A percentile compares a stretch with the other conserved stretches of the same genome.
Conservation (phyloP, 306 rosid species). For the Prunus armeniaca region DNA sequence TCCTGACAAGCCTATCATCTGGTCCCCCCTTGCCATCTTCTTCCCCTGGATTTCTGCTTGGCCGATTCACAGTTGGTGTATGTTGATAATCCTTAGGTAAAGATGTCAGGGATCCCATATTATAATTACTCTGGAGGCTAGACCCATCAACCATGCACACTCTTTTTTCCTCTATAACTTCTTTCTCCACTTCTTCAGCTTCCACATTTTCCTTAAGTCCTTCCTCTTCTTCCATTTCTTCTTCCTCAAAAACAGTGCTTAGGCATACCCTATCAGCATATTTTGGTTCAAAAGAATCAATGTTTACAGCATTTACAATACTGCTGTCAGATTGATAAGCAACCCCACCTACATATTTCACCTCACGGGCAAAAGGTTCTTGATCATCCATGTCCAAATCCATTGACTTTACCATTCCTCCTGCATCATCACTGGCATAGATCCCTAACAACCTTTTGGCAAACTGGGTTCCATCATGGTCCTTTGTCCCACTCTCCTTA, state of each 20-base stretch:
- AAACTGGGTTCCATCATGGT: conserved; percentile 62
- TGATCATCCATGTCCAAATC: conserved; percentile 97
- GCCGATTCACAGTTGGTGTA: conserved; percentile 21
- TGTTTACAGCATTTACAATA: conserved; percentile 32
- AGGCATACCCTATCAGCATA: conserved; percentile 55
- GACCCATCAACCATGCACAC: conserved; percentile 50
- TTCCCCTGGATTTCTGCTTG: conserved; percentile 35
- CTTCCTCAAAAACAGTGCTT: conserved; percentile 86
- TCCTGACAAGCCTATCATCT: conserved; percentile 46
- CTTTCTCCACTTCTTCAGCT: conserved; percentile 75
- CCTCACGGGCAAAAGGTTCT: conserved; percentile 57
- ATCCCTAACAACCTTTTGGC: conserved; percentile 62
- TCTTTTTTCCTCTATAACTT: conserved; percentile 85
- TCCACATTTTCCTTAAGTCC: conserved; percentile 43
- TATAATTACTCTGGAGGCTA: conserved; percentile 11
- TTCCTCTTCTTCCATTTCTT: conserved; percentile 59
- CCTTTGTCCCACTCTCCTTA: conserved; percentile 40
- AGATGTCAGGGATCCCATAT: conserved; percentile 13
- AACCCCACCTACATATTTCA: conserved; percentile 40
- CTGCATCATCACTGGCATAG: conserved; percentile 68
- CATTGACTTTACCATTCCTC: conserved; percentile 87
- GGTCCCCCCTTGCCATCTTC: conserved; percentile 41
- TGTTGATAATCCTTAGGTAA: conserved; percentile 19
- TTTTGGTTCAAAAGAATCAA: conserved; percentile 40
- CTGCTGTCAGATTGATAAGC: conserved; percentile 32